Evolutionary conservation across 2,329 filamentous ascomycete species (phyloP), one percentile per base, ranked within the genome.

Genomic region (Pestalotiopsis sp.): DNA sequence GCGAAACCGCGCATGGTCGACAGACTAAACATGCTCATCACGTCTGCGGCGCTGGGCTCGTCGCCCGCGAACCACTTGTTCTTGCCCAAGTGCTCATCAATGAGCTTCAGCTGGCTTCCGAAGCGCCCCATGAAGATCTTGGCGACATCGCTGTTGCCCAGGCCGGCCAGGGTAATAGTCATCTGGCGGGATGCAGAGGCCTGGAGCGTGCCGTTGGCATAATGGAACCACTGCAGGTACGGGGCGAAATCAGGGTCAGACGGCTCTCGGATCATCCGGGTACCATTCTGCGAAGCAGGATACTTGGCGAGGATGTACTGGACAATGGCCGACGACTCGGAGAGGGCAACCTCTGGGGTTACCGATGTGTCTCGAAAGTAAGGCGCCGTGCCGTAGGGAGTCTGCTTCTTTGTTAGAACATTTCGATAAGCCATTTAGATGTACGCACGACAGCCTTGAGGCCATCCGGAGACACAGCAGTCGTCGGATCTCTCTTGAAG

Each of bases 171-270:
- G 3, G 6, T 14, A 14, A 68, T 20, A n/a, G 45, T 41, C 64
- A 68, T 68, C 41, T 66, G 67, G 17, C 64, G 63, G 17, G 49
- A 25, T 7, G 66, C 20, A 3, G 67, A 61, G 3, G 67, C 31
- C 31, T 68, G 67, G 4, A 68, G 63, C 20, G 67, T 39, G 20
- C 67, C 67, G 67, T 68, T 68, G 9, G 67, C 67, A 31, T 65
- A 68, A 41, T 68, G 67, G 38, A 68, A 66, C 67, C 67, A 68
- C 31, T 68, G 31, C 23, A 68, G 41, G 25, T 68, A 68, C 56
- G 56, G 45, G 12, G 67, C 63, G 31, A 56, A 68, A 12, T 66
- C 64, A 9, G 67, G 64, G 12, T 68, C 67, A n/a, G 60, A 41
- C 9, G 67, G 67, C 2, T 57, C 49, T 7, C 67, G 63, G 57